These are phyloP conservation scores for Psidium friedrichsthalianum DNA, from an alignment of 345 rosid genomes.

Conservation along the genomic window DNA sequence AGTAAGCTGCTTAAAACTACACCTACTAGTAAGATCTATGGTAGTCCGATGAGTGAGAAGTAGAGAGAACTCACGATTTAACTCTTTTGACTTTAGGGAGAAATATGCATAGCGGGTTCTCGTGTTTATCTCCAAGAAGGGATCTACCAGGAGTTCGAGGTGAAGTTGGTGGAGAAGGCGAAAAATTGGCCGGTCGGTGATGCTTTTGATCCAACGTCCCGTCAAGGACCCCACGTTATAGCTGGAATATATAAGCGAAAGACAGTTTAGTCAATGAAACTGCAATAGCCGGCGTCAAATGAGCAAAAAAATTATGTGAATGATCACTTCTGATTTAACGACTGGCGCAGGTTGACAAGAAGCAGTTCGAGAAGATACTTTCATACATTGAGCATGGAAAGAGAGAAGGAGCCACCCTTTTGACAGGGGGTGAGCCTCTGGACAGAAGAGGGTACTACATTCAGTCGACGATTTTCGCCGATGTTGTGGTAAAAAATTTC, in stretches of 20 bases:
- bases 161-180: slow-evolving; percentile 44
- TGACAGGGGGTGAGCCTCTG: slow-evolving; percentile 48
- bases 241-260: background rate
- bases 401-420: slow-evolving; percentile 62
- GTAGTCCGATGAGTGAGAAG: background rate
- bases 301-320: background rate
- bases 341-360: slow-evolving; percentile 37
- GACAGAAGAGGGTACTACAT: slow-evolving; percentile 54
- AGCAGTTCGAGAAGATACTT: slow-evolving; percentile 43
- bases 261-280: background rate
- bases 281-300: background rate
- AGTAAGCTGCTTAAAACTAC: slow-evolving; percentile 8
- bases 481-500: slow-evolving; percentile 22
- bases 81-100: slow-evolving; percentile 52
- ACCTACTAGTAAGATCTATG: background rate
- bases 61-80: background rate
- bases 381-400: slow-evolving; percentile 60
- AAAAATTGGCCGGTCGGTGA: slow-evolving; percentile 58
- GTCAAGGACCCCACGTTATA: slow-evolving; percentile 73
- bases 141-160: slow-evolving; percentile 43
- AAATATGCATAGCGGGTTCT: slow-evolving; percentile 64
- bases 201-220: slow-evolving; percentile 46
- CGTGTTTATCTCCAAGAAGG: slow-evolving; percentile 93
- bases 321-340: background rate
- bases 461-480: slow-evolving; percentile 53